Conservation (phyloP, 2,329 filamentous ascomycete genomes). For the Fusarium redolens region DNA sequence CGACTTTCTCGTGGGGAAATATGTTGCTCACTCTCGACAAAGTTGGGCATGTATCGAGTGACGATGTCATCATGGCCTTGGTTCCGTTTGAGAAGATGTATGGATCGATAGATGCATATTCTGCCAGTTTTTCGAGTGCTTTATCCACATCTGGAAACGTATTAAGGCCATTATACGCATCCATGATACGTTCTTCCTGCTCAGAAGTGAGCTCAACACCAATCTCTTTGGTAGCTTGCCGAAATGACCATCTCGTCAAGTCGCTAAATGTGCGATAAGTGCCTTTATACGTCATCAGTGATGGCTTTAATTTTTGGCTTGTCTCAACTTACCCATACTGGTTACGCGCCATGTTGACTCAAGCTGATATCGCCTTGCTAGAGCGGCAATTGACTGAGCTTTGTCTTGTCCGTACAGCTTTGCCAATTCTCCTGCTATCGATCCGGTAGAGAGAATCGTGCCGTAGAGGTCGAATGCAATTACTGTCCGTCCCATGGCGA, state of each 20-base stretch:
- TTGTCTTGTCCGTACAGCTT: conserved; percentile 67
- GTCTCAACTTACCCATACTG: conserved; percentile 71
- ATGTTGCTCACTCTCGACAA: conserved; percentile 48
- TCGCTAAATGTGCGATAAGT: conserved; percentile 62
- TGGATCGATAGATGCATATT: conserved; percentile 56
- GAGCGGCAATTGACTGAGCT: conserved; percentile 65
- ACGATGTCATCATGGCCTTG: conserved; percentile 69
- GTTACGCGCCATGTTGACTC: conserved; percentile 83
- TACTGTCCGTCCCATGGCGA: conserved; percentile 52
- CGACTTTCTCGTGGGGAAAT: conserved; percentile 53
- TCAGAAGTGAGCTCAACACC: conserved; percentile 56
- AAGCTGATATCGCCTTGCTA: conserved; percentile 77
- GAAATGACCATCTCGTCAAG: conserved; percentile 71
- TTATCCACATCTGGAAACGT: conserved; percentile 72
- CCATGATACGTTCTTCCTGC: conserved; percentile 65
- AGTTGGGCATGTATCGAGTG: conserved; percentile 64
- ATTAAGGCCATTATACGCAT: conserved; percentile 71
- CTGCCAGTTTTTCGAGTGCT: conserved; percentile 61
- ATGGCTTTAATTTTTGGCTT: background rate
- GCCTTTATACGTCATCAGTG: conserved; percentile 54
- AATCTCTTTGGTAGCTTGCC: conserved; percentile 72
- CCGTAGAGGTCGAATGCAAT: conserved; percentile 83
- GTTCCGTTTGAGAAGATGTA: conserved; percentile 81
- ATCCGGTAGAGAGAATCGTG: conserved; percentile 77
- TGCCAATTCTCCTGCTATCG: conserved; percentile 70